phyloP scores from a whole-genome alignment of 805 yeast species.

The Teunomyces lycoperdinae region DNA sequence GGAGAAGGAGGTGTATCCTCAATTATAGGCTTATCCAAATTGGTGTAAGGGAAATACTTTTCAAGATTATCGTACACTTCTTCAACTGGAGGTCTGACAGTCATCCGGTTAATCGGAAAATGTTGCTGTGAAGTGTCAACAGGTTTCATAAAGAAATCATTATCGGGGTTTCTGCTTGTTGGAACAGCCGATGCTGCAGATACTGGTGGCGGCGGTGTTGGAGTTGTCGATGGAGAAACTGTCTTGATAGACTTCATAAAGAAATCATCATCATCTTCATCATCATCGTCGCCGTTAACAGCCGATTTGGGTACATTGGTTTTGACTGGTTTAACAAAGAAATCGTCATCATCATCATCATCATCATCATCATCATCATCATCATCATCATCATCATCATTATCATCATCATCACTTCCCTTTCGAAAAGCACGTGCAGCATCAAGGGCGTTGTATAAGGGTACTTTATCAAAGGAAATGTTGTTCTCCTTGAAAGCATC shows the following conservation, averaged over 20 bases:
- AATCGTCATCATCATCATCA: conserved; percentile 14
- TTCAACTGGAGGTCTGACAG: conserved; percentile 92
- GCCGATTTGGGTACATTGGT: background rate
- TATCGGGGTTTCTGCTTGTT: background rate
- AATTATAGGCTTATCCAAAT: conserved; percentile 86
- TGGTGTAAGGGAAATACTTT: conserved; percentile 86
- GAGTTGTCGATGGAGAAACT: no score
- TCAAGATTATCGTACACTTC: conserved; percentile 90
- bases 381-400: conserved; percentile 10
- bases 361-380: conserved; percentile 12
- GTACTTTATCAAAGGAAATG: conserved; percentile 73
- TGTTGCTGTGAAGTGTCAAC: background rate
- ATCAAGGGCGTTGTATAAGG: conserved; percentile 23
- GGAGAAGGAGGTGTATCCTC: conserved; percentile 66
- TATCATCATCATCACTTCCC: conserved; percentile 10
- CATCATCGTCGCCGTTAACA: background rate
- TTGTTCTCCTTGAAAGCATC: conserved; percentile 70
- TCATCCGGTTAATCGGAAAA: conserved; percentile 32
- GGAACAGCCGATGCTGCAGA: background rate
- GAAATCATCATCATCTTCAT: conserved; percentile 14
- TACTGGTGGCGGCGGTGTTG: no score
- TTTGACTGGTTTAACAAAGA: conserved; percentile 13
- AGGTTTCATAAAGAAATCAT: conserved; percentile 6
- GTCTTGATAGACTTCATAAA: conserved; percentile 13
- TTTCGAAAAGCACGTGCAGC: conserved; percentile 18